Base-by-base conservation (phyloP, 495 filamentous ascomycete genomes). In the Hyaloscypha variabilis region DNA sequence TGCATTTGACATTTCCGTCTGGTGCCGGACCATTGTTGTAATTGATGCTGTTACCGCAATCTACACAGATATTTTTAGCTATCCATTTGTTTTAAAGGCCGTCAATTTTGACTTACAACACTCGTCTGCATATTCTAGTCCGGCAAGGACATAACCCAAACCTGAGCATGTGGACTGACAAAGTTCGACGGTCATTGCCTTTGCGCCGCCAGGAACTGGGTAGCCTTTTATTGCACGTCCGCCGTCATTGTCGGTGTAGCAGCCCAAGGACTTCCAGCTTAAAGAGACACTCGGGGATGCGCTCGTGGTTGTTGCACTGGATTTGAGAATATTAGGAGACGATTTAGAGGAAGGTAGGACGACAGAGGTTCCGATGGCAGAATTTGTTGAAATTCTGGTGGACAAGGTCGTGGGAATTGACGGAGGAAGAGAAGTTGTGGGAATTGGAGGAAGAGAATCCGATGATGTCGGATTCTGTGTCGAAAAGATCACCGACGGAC, bases 101-200 rank as follows among this genome's bases (percentile, higher is more conserved):
- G 31, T 5, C 5, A 36, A 13, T 36, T 5, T 13, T 5, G 31
- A 13, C 66, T 71, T 56, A 65, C 52, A 72, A 29, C 57, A 81
- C 67, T 73, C 77, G 66, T 74, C 71, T 30, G 77, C 73, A 60
- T 74, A 84, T 73, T 84, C 78, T 23, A 79, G 77, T 29, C 82
- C 82, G 3, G 82, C 81, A 36, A 82, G 76, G 10, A 79, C 75
- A 67, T 77, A 83, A 30, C 80, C 76, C 46, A 75, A 73, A 21
- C 36, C 66, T 28, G 71, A 67, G 68, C 83, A 85, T 34, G 77
- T 76, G 29, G 69, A 14, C 58, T 79, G 70, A 71, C 82, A 85
- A n/a, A 59, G 53, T 42, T 74, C 69, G 23, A 71, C 39, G 2
- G 76, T 77, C 67, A 77, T 73, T 8, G 63, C 52, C 5, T 61